phyloP scores from a whole-genome alignment of 306 rosid species.

The Arachis hypogaea region DNA sequence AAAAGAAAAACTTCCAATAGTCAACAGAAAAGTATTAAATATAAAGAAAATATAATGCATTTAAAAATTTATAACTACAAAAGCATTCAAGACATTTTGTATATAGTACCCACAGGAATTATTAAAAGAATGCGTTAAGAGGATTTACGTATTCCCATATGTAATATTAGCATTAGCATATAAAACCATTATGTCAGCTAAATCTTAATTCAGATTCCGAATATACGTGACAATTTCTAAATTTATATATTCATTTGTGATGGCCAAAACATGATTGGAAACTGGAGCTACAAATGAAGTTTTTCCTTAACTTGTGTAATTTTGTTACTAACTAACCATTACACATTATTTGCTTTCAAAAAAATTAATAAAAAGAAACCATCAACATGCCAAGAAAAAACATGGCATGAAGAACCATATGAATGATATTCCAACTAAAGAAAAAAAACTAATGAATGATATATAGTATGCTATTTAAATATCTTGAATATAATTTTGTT shows the following conservation, averaged over 20 bases:
- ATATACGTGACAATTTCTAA: background rate
- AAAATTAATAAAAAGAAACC: too few species aligned
- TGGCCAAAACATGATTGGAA: too few species aligned
- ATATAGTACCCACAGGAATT: too few species aligned
- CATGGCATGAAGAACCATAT: conserved; percentile 7
- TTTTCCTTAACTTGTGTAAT: background rate
- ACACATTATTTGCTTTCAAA: background rate
- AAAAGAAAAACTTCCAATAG: too few species aligned
- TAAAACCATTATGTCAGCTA: background rate
- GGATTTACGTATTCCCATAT: background rate
- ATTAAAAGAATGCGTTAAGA: background rate
- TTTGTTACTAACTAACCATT: background rate
- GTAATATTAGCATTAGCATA: background rate
- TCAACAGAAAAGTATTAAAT: too few species aligned
- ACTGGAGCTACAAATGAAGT: background rate
- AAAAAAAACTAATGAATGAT: background rate
- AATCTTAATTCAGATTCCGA: conserved; percentile 18
- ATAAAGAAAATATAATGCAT: too few species aligned
- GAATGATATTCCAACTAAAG: background rate
- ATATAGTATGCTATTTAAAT: background rate
- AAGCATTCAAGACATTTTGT: too few species aligned
- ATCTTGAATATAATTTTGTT: conserved; percentile 12
- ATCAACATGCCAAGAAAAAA: background rate
- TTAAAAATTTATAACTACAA: too few species aligned
- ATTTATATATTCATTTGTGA: too few species aligned